A percentile compares a stretch with the other conserved stretches of the same genome.
phyloP scores from a whole-genome alignment of 805 yeast genomes.

The Metschnikowia aberdeeniae region DNA sequence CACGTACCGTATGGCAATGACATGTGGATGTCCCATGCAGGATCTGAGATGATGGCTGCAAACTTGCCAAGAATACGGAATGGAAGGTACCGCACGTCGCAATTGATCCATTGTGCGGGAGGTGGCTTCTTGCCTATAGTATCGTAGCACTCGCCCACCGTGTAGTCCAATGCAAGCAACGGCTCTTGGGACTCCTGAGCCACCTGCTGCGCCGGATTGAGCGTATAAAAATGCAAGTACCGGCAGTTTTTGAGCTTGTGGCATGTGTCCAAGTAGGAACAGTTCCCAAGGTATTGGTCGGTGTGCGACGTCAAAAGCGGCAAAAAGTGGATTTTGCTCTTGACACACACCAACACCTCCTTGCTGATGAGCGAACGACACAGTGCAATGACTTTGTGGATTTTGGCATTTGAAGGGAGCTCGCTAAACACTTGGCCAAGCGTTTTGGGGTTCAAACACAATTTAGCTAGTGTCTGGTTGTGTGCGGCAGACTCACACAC shows the following conservation, averaged over 20 bases:
- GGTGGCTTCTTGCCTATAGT: conserved; percentile 29
- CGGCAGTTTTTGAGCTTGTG: conserved; percentile 79
- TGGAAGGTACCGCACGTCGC: conserved; percentile 75
- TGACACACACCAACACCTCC: conserved; percentile 13
- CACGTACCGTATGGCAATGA: conserved; percentile 73
- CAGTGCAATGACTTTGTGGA: conserved; percentile 14
- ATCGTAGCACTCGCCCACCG: conserved; percentile 45
- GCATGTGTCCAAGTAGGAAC: conserved; percentile 92
- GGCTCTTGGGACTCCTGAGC: conserved; percentile 2
- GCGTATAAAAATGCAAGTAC: conserved; percentile 69
- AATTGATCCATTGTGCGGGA: conserved; percentile 83
- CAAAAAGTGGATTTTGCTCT: conserved; percentile 26
- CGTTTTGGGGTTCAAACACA: conserved; percentile 14
- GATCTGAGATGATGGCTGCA: conserved; percentile 83
- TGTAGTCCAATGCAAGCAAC: conserved; percentile 34
- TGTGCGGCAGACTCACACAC: conserved; percentile 47
- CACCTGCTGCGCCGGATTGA: conserved; percentile 32
- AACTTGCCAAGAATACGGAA: conserved; percentile 71
- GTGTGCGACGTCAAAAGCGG: conserved; percentile 44
- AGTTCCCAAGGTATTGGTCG: conserved; percentile 74
- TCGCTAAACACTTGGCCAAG: conserved; percentile 16
- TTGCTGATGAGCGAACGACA: conserved; percentile 13
- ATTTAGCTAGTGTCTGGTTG: conserved; percentile 17
- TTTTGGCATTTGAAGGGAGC: conserved; percentile 14
- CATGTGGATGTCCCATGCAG: conserved; percentile 97